Evolutionary conservation across 2,329 filamentous ascomycete species (phyloP), one percentile per base, ranked within the genome.

Genomic region (Colletotrichum chrysophilum): DNA sequence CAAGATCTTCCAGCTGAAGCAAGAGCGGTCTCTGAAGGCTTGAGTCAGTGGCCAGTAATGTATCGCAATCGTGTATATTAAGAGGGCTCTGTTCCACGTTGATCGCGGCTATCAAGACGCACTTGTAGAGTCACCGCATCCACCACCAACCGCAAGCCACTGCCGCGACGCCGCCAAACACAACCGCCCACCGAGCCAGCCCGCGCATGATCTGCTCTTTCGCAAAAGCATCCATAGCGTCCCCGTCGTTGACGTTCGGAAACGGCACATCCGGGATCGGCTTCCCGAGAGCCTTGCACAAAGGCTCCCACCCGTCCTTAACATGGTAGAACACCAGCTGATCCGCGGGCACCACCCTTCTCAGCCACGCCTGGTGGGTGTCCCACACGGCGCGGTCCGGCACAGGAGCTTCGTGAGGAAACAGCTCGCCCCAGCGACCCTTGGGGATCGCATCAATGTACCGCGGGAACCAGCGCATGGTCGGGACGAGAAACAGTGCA

Each of bases 231-330:
- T 75, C 75, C 5, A 66, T 77, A 0, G 78, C 78, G 13, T 77
- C 62, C n/a, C 75, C 62, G 55, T 82, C 82, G 70, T 83, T 83
- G 34, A 78, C 79, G 10, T 71, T 67, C 10, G 82, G 82, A 34
- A 83, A 82, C 28, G 79, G 80, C 60, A 79, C 78, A 58, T 80
- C 76, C 3, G 82, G 83, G 5, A 83, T 64, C 3, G 80, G 80
- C 69, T 80, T 77, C 76, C 75, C 76, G 48, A 85, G 76, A 24
- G 83, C 81, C 55, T 80, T 74, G 75, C 82, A 84, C 7, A 85
- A 67, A 14, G 82, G 82, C 24, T 71, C 81, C 83, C 84, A 85
- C 1, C 83, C 83, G 7, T 82, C 78, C 30, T 76, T 77, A 16
- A 83, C 74, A 4, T 80, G 75, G 32, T 80, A 78, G 52, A 80